Percentiles rank a stretch among this genome's conserved stretches.
phyloP scores from a whole-genome alignment of 2,329 filamentous ascomycete species.

The Botrytis hyacinthi region DNA sequence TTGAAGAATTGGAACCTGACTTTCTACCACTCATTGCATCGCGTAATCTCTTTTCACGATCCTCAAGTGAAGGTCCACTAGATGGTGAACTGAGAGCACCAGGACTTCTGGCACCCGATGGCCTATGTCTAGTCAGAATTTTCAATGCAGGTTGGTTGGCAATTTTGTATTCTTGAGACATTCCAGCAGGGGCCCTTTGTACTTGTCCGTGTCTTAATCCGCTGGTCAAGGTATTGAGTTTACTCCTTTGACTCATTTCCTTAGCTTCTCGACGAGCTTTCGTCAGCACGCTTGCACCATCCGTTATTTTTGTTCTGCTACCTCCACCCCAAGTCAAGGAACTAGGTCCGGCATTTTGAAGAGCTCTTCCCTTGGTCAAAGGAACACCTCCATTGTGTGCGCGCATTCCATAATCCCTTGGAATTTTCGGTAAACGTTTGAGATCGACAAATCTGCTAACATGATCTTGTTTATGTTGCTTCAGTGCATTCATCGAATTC shows the following conservation, averaged over 20 bases:
- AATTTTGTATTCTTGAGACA: constrained; percentile 53
- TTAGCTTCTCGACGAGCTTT: constrained; percentile 56
- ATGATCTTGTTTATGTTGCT: constrained; percentile 56
- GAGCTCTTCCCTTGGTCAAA: constrained; percentile 30
- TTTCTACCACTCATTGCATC: constrained; percentile 29
- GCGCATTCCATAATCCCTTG: constrained; percentile 42
- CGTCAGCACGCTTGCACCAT: constrained; percentile 53
- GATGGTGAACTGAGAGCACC: constrained; percentile 25
- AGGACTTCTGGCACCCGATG: constrained; percentile 25
- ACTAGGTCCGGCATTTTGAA: constrained; percentile 38
- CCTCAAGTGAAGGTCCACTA: constrained; percentile 36
- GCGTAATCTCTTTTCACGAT: constrained; percentile 40
- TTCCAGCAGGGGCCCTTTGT: constrained; percentile 49
- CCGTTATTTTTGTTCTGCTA: constrained; percentile 52
- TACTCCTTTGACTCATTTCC: constrained; percentile 51
- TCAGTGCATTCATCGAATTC: constrained; percentile 55
- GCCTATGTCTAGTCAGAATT: constrained; percentile 38
- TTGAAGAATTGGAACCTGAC: constrained; percentile 8
- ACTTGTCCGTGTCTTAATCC: constrained; percentile 42
- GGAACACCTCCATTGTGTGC: constrained; percentile 39
- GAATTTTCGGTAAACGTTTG: constrained; percentile 46
- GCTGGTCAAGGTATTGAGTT: constrained; percentile 45
- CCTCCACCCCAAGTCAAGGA: constrained; percentile 48
- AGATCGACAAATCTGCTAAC: constrained; percentile 56
- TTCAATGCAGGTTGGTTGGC: constrained; percentile 40